These are phyloP conservation scores for Debaryomyces udenii DNA, from an alignment of 1,139 yeast species.

Conservation along the genomic window DNA sequence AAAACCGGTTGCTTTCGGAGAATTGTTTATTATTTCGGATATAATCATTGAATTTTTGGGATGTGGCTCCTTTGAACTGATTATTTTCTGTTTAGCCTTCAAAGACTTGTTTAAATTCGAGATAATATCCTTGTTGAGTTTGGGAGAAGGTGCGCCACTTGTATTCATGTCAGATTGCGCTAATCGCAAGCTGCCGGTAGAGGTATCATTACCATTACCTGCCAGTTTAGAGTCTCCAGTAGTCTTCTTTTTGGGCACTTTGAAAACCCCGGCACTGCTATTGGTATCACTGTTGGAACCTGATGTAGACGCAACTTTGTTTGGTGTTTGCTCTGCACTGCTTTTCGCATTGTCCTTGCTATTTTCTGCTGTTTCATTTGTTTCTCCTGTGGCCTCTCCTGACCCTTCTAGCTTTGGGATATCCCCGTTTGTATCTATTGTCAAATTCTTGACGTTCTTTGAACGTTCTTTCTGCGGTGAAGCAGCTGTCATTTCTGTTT, in stretches of 20 bases:
- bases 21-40: constrained; percentile 38
- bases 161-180: background rate
- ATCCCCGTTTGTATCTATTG: constrained; percentile 8
- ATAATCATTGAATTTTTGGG: constrained; percentile 39
- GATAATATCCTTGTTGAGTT: constrained; percentile 34
- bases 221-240: constrained; percentile 7
- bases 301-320: constrained; percentile 3
- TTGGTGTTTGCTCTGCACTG: background rate
- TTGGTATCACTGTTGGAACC: constrained; percentile 1
- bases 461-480: constrained; percentile 8
- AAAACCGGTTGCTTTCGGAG: constrained; percentile 34
- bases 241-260: constrained; percentile 12
- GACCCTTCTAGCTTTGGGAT: background rate
- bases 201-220: background rate
- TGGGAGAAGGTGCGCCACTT: constrained; percentile 3
- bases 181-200: background rate
- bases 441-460: constrained; percentile 13
- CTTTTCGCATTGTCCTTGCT: background rate
- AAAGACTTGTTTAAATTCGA: constrained; percentile 43
- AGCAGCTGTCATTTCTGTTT: constrained; percentile 3
- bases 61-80: constrained; percentile 40
- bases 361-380: background rate
- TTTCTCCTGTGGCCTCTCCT: background rate
- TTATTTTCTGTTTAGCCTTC: constrained; percentile 45
- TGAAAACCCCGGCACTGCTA: constrained; percentile 9